These are phyloP conservation scores for Ophiosphaerella narmari DNA, from an alignment of 2,329 filamentous ascomycete genomes.

Conservation along the genomic window DNA sequence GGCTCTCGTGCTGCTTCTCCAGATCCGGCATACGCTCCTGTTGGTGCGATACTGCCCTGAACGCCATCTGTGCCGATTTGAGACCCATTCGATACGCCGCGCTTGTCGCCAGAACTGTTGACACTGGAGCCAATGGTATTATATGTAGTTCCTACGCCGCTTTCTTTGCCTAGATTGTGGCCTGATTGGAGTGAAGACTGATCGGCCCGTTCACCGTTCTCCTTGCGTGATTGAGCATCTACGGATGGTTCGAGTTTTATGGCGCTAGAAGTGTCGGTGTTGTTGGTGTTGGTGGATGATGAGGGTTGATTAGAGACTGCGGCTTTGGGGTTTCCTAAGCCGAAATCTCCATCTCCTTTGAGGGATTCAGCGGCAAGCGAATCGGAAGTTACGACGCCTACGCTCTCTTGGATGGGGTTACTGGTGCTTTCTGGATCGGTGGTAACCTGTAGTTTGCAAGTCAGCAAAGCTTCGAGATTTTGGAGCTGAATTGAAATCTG, in stretches of 20 bases:
- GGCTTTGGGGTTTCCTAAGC: slow-evolving; percentile 61
- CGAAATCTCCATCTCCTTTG: slow-evolving; percentile 63
- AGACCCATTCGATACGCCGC: slow-evolving; percentile 28
- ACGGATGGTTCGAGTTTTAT: slow-evolving; percentile 55
- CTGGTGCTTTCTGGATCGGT: slow-evolving; percentile 55
- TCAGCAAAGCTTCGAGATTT: slow-evolving; percentile 4
- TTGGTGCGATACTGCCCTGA: slow-evolving; percentile 40
- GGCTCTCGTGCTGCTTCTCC: slow-evolving; percentile 32
- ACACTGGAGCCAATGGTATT: slow-evolving; percentile 21
- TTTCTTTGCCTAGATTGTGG: slow-evolving; percentile 42
- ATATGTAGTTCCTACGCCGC: slow-evolving; percentile 44
- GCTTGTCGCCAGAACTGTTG: slow-evolving; percentile 35
- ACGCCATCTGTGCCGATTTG: slow-evolving; percentile 36
- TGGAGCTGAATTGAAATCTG: not conserved
- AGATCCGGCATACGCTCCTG: slow-evolving; percentile 45
- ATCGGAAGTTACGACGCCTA: slow-evolving; percentile 67
- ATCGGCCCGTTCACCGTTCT: slow-evolving; percentile 46
- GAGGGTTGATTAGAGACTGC: slow-evolving; percentile 57
- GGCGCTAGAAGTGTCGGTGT: slow-evolving; percentile 59
- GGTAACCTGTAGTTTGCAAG: slow-evolving; percentile 44
- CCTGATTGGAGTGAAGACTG: slow-evolving; percentile 48
- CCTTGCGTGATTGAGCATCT: slow-evolving; percentile 53
- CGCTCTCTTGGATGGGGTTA: slow-evolving; percentile 61
- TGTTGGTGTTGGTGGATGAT: slow-evolving; percentile 60
- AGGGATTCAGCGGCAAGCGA: slow-evolving; percentile 79